phyloP scores from a whole-genome alignment of 2,329 filamentous ascomycete species.

The Epichloe glyceriae region DNA sequence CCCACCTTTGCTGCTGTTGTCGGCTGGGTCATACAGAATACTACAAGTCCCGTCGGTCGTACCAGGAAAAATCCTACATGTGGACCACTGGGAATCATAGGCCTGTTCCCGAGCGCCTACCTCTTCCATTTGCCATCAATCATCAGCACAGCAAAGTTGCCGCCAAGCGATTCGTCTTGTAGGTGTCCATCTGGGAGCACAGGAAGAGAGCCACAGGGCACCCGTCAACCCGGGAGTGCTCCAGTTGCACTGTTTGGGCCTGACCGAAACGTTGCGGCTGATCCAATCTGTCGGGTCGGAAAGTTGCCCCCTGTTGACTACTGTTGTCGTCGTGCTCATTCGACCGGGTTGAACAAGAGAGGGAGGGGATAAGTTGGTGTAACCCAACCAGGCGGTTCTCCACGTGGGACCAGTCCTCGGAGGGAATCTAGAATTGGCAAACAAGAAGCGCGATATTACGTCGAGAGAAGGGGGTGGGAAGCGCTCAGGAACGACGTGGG shows the following conservation, averaged over 20 bases:
- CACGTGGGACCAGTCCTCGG: slow-evolving; percentile 3
- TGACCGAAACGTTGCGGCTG: slow-evolving; percentile 6
- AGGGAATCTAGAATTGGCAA: neutral
- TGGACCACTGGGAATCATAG: neutral
- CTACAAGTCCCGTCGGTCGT: neutral
- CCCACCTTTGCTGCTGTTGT: neutral
- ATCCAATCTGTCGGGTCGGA: slow-evolving; percentile 8
- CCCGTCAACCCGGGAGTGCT: neutral
- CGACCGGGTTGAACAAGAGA: neutral
- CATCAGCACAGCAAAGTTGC: neutral
- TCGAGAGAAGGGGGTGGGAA: neutral
- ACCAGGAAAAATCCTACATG: neutral
- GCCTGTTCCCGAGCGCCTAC: neutral
- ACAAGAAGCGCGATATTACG: neutral
- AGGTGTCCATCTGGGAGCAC: neutral
- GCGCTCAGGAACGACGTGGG: neutral
- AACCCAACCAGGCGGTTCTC: slow-evolving; percentile 5
- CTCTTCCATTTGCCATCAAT: neutral
- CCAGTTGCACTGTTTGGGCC: slow-evolving; percentile 2
- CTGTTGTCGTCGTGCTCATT: slow-evolving; percentile 1
- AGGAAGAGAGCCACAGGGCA: neutral
- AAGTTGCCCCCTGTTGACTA: neutral
- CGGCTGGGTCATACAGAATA: neutral
- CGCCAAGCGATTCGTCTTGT: neutral
- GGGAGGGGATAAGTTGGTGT: slow-evolving; percentile 1